Base-by-base conservation (phyloP, 108 stramenopile genomes). In the Cyclotella atomus region DNA sequence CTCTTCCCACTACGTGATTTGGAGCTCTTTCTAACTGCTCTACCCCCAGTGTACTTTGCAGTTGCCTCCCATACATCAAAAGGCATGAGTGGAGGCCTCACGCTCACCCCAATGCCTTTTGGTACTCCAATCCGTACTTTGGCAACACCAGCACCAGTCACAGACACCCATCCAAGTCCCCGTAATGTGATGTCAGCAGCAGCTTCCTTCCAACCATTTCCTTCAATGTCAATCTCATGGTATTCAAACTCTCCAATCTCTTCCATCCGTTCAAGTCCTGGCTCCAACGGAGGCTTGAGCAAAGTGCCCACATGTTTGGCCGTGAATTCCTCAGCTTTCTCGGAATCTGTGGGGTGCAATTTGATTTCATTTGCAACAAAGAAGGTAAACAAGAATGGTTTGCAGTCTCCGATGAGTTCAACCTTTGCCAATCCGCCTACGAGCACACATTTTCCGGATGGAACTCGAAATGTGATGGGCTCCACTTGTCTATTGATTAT, bases 161-260 rank as follows among this genome's bases (percentile, higher is more conserved):
- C 93, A n/a, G 95, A 81, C 9, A 99, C 85, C 97, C 97, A 99
- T 23, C 98, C 98, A 24, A 99, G 87, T 24, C 98, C 98, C 6
- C 94, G 82, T 34, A 99, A 70, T 15, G 91, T 87, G 33, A 99
- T 91, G 59, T 98, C 98, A 6, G 92, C 91, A 17, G 96, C 95
- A 9, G 98, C 96, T 60, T 94, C 83, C 62, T 96, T 96, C 97
- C 97, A 99, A 7, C 96, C 95, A 57, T 69, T 64, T 19, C 97
- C 97, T 17, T 95, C 72, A 29, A 98, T 88, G 24, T 90, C 88
- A 55, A 98, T 77, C 24, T 87, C 83, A 65, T 95, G 91, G 62
- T 83, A 75, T 63, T 95, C 96, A 44, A 95, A 91, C 71, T 95
- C 88, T 19, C 97, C 97, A 45, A 98, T 87, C 62, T 92, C 88